A percentile compares a stretch with the other conserved stretches of the same genome.
Evolutionary conservation across 805 yeast genomes (phyloP).

Genomic region (Zygosaccharomyces kombuchaensis): DNA sequence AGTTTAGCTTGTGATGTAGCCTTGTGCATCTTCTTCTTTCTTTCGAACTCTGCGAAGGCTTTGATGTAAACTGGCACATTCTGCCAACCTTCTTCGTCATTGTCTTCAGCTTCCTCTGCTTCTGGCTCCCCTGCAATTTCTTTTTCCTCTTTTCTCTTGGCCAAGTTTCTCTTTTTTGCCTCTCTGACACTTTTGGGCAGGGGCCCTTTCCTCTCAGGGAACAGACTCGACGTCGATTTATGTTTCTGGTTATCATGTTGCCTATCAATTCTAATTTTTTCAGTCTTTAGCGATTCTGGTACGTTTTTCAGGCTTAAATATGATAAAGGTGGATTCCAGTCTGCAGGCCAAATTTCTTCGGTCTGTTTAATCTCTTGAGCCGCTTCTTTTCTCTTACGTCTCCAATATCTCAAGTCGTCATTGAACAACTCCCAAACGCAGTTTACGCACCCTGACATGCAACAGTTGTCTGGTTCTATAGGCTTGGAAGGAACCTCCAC

Average conservation of each 20-base stretch:
- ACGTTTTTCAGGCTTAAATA: slow-evolving; percentile 40
- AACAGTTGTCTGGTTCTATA: slow-evolving; percentile 88
- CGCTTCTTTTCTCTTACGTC: slow-evolving; percentile 53
- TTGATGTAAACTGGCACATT: slow-evolving; percentile 70
- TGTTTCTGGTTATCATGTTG: slow-evolving; percentile 13
- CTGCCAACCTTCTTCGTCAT: slow-evolving; percentile 46
- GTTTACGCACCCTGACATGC: slow-evolving; percentile 95
- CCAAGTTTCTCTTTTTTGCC: slow-evolving; percentile 22
- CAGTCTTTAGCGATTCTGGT: slow-evolving; percentile 38
- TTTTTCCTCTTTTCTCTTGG: slow-evolving; percentile 9
- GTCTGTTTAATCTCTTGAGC: slow-evolving; percentile 43
- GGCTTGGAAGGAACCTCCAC: slow-evolving; percentile 80
- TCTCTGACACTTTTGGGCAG: slow-evolving; percentile 36
- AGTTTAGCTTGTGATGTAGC: background rate
- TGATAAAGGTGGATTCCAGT: slow-evolving; percentile 54
- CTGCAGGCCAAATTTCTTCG: slow-evolving; percentile 57
- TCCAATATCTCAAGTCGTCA: slow-evolving; percentile 87
- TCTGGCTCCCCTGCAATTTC: slow-evolving; percentile 3
- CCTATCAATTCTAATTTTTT: slow-evolving; percentile 26
- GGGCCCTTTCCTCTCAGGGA: slow-evolving; percentile 32
- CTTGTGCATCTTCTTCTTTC: slow-evolving; percentile 43
- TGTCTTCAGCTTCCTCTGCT: slow-evolving; percentile 23
- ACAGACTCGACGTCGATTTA: slow-evolving; percentile 29
- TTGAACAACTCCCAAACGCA: slow-evolving; percentile 95
- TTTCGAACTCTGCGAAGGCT: slow-evolving; percentile 82